These are phyloP conservation scores for Hyaloperonospora brassicae DNA, from an alignment of 352 stramenopile genomes.

Conservation along the genomic window DNA sequence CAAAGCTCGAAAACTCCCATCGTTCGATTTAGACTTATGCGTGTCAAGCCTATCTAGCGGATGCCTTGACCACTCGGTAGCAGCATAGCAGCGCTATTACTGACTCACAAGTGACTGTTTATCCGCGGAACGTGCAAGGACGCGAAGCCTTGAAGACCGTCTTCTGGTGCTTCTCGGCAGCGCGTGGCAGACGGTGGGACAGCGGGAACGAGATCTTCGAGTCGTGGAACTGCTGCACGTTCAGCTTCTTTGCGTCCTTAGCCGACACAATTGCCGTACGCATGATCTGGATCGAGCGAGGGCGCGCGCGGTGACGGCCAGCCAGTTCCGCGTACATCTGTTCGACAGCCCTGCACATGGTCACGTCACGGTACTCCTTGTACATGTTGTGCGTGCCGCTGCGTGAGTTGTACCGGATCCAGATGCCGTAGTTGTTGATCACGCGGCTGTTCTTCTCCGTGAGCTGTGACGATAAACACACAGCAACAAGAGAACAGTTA, in stretches of 20 bases:
- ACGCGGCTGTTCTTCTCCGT: slow-evolving; percentile 97
- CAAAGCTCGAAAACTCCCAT: no score
- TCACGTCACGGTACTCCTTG: slow-evolving; percentile 99
- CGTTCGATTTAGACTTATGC: no score
- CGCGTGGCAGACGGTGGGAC: slow-evolving; percentile 91
- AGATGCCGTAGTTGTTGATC: slow-evolving; percentile 99
- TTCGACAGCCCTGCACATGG: slow-evolving; percentile 94
- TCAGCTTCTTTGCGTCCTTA: slow-evolving; percentile 94
- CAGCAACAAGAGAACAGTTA: slow-evolving; percentile 7
- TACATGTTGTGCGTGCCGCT: slow-evolving; percentile 99
- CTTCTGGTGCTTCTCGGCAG: slow-evolving; percentile 92
- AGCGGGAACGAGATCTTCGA: slow-evolving; percentile 97
- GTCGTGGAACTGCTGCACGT: slow-evolving; percentile 96
- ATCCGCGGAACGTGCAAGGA: slow-evolving; percentile 97
- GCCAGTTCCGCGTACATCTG: slow-evolving; percentile 99
- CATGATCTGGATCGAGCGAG: slow-evolving; percentile 99
- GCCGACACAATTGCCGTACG: slow-evolving; percentile 92
- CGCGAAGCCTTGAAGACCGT: slow-evolving; percentile 94
- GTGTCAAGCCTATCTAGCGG: no score
- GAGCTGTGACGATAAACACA: slow-evolving; percentile 52
- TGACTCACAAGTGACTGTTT: slow-evolving; percentile 31
- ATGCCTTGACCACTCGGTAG: no score
- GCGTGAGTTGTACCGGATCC: slow-evolving; percentile 99
- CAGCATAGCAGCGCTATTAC: no score
- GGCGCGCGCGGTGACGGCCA: slow-evolving; percentile 93